Percentiles rank a stretch among this genome's conserved stretches.
phyloP scores from a whole-genome alignment of 2,329 filamentous ascomycete genomes.

The Drechslerella dactyloides region DNA sequence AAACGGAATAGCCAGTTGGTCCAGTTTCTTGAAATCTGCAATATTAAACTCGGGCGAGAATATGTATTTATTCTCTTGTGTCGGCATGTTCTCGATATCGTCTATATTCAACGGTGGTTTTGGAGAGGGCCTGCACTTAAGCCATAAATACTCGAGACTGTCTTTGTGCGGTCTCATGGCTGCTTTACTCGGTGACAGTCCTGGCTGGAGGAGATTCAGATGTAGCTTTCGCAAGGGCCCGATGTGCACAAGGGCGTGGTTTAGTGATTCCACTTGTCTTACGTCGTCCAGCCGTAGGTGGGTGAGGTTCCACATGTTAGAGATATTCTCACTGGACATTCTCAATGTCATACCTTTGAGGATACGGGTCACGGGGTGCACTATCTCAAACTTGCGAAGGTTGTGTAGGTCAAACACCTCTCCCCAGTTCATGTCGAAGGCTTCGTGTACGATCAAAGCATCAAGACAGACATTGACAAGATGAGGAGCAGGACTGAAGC shows the following conservation, averaged over 20 bases:
- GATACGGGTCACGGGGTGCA: not conserved
- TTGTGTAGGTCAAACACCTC: slow-evolving; percentile 1
- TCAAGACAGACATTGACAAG: slow-evolving; percentile 1
- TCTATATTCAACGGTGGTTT: not conserved
- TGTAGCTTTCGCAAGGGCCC: not conserved
- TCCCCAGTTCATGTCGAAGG: not conserved
- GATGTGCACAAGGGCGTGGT: not conserved
- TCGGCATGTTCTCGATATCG: too few species aligned
- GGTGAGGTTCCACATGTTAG: not conserved
- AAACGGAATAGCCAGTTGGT: slow-evolving; percentile 9
- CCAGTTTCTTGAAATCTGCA: not conserved
- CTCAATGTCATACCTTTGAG: not conserved
- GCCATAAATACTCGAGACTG: slow-evolving; percentile 12
- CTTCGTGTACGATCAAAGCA: not conserved
- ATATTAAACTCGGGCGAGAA: not conserved
- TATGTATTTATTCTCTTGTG: not conserved
- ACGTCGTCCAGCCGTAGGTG: slow-evolving; percentile 9
- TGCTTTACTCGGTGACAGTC: not conserved
- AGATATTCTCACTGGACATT: not conserved
- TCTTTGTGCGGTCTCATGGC: not conserved
- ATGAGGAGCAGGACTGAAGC: not conserved
- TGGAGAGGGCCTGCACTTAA: not conserved
- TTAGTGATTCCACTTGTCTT: not conserved
- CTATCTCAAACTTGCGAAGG: slow-evolving; percentile 4
- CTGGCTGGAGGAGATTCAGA: not conserved